Conservation (phyloP, 2,329 filamentous ascomycete genomes). For the Colletotrichum melonis region DNA sequence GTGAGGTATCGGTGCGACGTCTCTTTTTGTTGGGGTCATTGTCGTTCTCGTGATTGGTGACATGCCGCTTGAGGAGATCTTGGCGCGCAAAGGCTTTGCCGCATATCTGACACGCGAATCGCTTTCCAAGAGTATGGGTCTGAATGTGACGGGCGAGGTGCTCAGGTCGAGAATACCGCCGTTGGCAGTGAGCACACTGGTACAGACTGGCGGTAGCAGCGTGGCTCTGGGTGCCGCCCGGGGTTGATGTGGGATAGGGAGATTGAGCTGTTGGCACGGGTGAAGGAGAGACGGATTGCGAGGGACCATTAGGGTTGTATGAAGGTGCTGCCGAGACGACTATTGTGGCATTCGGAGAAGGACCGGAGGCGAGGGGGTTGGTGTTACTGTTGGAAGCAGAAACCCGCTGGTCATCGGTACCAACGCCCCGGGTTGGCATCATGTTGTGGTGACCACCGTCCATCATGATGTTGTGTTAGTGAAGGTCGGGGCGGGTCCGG, state of each 20-base stretch:
- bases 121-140: conserved; percentile 61
- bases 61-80: conserved; percentile 64
- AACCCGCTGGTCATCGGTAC: conserved; percentile 17
- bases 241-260: conserved; percentile 11
- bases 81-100: conserved; percentile 65
- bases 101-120: conserved; percentile 62
- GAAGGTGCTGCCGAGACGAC: conserved; percentile 20
- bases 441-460: background rate
- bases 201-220: conserved; percentile 48
- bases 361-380: conserved; percentile 4
- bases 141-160: conserved; percentile 65
- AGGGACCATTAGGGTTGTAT: conserved; percentile 7
- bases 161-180: conserved; percentile 64
- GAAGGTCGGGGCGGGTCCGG: conserved; percentile 34
- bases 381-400: conserved; percentile 1
- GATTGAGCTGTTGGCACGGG: conserved; percentile 6
- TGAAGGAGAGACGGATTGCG: conserved; percentile 27
- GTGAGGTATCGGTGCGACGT: conserved; percentile 56
- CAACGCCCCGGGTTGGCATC: conserved; percentile 5
- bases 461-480: conserved; percentile 2
- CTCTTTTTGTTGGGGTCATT: conserved; percentile 59
- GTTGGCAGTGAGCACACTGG: conserved; percentile 63
- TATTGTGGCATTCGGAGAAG: conserved; percentile 21
- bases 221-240: conserved; percentile 37
- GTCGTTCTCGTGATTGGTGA: conserved; percentile 61